Conservation (phyloP, 345 rosid genomes). For the Hibiscus syriacus region DNA sequence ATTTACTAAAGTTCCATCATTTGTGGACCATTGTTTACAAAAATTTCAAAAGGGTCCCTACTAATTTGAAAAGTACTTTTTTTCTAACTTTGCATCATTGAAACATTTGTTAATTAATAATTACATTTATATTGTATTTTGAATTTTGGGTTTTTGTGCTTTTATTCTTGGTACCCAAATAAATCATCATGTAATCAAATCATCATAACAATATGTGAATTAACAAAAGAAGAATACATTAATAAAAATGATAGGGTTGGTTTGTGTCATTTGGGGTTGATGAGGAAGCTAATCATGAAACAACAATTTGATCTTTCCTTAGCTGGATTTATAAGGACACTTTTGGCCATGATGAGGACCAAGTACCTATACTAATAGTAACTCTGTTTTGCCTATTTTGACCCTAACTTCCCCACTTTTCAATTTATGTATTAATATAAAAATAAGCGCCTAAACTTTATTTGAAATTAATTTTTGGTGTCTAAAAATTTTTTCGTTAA, state of each 20-base stretch:
- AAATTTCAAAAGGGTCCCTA: neutral
- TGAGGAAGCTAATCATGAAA: slow-evolving; percentile 3
- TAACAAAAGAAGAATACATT: no score
- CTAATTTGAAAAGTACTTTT: neutral
- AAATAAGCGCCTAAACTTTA: no score
- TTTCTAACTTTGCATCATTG: neutral
- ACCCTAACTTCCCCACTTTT: no score
- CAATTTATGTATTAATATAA: no score
- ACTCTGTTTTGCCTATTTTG: slow-evolving; percentile 2
- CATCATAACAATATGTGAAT: no score
- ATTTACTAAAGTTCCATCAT: slow-evolving; percentile 13
- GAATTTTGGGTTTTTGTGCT: neutral
- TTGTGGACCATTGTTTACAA: slow-evolving; percentile 2
- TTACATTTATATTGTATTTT: neutral
- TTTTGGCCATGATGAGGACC: slow-evolving; percentile 23
- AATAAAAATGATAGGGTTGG: neutral
- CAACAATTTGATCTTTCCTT: slow-evolving; percentile 3
- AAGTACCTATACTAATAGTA: slow-evolving; percentile 7
- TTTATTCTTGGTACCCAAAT: neutral
- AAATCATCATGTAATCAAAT: neutral
- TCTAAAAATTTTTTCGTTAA: no score
- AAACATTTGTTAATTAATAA: neutral
- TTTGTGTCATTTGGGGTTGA: neutral
- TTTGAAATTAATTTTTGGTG: no score
- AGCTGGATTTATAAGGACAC: slow-evolving; percentile 25